These are phyloP conservation scores for Lasiodiplodia hormozganensis DNA, from an alignment of 2,329 filamentous ascomycete genomes.

Conservation along the genomic window DNA sequence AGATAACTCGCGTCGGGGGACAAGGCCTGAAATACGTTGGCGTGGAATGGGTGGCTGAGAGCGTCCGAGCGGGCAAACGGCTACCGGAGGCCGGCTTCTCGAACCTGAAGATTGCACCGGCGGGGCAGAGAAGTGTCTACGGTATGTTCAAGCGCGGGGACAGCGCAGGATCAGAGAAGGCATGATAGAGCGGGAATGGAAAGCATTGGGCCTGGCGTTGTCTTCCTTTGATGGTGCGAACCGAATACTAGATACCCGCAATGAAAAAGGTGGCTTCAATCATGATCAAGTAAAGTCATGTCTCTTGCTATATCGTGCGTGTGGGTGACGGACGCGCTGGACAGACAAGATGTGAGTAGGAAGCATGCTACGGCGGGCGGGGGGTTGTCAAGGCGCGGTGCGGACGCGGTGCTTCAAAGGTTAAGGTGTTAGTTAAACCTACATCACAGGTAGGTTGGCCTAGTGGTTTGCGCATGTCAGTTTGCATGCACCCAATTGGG, in stretches of 20 bases:
- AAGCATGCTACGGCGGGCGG: too few species aligned
- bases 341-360: too few species aligned
- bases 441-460: neutral
- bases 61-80: conserved; percentile 57
- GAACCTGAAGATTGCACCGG: conserved; percentile 60
- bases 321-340: neutral
- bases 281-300: neutral
- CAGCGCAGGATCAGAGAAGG: neutral
- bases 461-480: neutral
- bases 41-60: conserved; percentile 70
- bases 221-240: neutral
- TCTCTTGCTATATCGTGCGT: neutral
- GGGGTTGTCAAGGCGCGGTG: neutral
- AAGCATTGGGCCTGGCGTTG: conserved; percentile 10
- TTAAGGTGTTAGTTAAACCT: too few species aligned
- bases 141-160: conserved; percentile 10
- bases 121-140: conserved; percentile 20
- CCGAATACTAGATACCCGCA: neutral
- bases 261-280: neutral
- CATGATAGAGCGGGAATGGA: neutral
- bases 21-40: conserved; percentile 78
- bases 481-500: neutral
- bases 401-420: neutral
- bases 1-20: conserved; percentile 72
- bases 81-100: conserved; percentile 77